Percentiles rank a stretch among this genome's conserved stretches.
Evolutionary conservation across 2,329 filamentous ascomycete genomes (phyloP).

Genomic region (Alternaria triticimaculans): DNA sequence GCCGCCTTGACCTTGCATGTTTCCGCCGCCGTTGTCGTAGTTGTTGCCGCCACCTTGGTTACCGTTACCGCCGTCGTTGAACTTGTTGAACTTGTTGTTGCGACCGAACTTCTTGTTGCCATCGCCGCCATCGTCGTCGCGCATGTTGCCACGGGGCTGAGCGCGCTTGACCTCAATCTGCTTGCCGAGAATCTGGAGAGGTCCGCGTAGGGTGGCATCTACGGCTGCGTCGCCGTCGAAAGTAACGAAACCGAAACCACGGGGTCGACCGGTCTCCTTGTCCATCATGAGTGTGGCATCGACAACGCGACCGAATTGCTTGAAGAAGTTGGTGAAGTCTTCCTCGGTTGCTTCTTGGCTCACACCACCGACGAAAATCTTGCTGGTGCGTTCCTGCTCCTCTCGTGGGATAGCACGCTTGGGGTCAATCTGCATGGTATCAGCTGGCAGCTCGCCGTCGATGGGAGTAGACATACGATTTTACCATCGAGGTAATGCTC

Average conservation of each 20-base stretch:
- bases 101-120: constrained; percentile 59
- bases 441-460: constrained; percentile 21
- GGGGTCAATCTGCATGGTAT: constrained; percentile 80
- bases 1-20: constrained; percentile 49
- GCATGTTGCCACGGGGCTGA: constrained; percentile 91
- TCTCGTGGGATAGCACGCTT: constrained; percentile 97
- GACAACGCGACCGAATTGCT: constrained; percentile 92
- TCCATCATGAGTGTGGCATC: constrained; percentile 99
- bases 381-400: constrained; percentile 97
- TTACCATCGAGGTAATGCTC: constrained; percentile 98
- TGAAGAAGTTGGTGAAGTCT: constrained; percentile 96
- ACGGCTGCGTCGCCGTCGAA: constrained; percentile 97
- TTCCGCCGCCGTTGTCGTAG: constrained; percentile 56
- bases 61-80: constrained; percentile 50
- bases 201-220: constrained; percentile 83
- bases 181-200: constrained; percentile 92
- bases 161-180: constrained; percentile 98
- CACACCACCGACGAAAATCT: constrained; percentile 98
- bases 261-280: constrained; percentile 95
- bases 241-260: constrained; percentile 97
- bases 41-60: constrained; percentile 49
- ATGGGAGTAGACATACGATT: constrained; percentile 72
- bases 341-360: constrained; percentile 96
- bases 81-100: constrained; percentile 47
- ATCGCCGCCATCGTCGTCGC: constrained; percentile 80